Evolutionary conservation across 139 green algal species (phyloP).

Genomic region (Tetraselmis chui): DNA sequence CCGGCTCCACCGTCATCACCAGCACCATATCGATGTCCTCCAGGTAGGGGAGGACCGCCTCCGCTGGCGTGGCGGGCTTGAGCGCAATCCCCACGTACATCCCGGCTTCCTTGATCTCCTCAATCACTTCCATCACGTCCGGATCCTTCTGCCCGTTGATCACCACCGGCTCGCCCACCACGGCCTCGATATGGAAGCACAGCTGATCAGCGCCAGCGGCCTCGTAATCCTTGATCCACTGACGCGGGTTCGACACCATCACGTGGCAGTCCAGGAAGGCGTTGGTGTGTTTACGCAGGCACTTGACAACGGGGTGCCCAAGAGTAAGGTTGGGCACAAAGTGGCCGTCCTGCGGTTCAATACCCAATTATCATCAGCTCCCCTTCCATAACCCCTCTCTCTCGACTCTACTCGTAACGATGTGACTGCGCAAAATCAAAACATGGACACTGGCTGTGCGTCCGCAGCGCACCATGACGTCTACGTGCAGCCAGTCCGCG

Average conservation of each 20-base stretch:
- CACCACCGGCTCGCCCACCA: background rate
- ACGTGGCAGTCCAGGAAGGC: slow-evolving; percentile 69
- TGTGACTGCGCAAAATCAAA: too few species aligned
- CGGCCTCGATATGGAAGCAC: slow-evolving; percentile 29
- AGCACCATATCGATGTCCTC: slow-evolving; percentile 51
- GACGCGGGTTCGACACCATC: slow-evolving; percentile 30
- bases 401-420: background rate
- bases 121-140: slow-evolving; percentile 12
- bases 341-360: slow-evolving; percentile 27
- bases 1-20: slow-evolving; percentile 74
- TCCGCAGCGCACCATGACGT: slow-evolving; percentile 41
- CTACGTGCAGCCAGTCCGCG: slow-evolving; percentile 50
- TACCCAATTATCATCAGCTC: background rate
- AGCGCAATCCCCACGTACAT: slow-evolving; percentile 80
- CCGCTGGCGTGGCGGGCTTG: slow-evolving; percentile 54
- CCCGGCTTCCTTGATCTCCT: slow-evolving; percentile 32
- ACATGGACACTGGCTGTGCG: background rate
- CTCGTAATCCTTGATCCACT: slow-evolving; percentile 35
- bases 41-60: slow-evolving; percentile 44
- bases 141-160: background rate
- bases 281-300: slow-evolving; percentile 33
- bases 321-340: slow-evolving; percentile 66
- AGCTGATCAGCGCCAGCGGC: slow-evolving; percentile 21
- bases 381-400: background rate
- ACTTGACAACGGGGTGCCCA: slow-evolving; percentile 49